These are phyloP conservation scores for Zelonia costaricensis DNA, from an alignment of 208 protist species.

Conservation along the genomic window DNA sequence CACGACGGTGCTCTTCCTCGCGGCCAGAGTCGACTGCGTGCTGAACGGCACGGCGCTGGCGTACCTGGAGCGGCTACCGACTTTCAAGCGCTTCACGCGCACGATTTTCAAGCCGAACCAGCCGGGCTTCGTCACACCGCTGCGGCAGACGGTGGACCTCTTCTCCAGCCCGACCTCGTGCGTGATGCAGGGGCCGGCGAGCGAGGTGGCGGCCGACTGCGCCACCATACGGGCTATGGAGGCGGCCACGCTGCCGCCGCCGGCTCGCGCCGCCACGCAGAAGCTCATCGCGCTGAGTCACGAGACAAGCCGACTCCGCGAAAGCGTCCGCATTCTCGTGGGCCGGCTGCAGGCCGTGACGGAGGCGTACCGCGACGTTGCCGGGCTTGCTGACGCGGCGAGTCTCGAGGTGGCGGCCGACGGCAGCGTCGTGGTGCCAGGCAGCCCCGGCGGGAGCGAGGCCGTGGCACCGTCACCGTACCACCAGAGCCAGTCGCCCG, in stretches of 20 bases:
- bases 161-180: slow-evolving; percentile 72
- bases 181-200: slow-evolving; percentile 55
- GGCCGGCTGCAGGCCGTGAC: not conserved
- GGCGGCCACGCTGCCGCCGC: slow-evolving; percentile 1
- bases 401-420: too few relatives aligned
- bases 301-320: not conserved
- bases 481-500: too few relatives aligned
- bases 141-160: slow-evolving; percentile 70
- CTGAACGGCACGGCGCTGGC: slow-evolving; percentile 43
- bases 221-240: slow-evolving; percentile 33
- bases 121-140: slow-evolving; percentile 23
- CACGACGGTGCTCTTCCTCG: slow-evolving; percentile 70
- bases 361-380: not conserved
- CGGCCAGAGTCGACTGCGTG: slow-evolving; percentile 33
- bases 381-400: not conserved
- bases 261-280: slow-evolving; percentile 4
- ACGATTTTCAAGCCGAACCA: slow-evolving; percentile 44
- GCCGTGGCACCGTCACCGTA: too few relatives aligned
- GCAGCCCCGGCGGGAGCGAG: too few relatives aligned
- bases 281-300: slow-evolving; percentile 8
- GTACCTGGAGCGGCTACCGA: slow-evolving; percentile 37
- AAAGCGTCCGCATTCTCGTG: slow-evolving; percentile 2
- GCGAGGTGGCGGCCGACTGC: slow-evolving; percentile 41
- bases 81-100: slow-evolving; percentile 60
- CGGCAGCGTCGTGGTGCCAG: too few relatives aligned